These are phyloP conservation scores for Colletotrichum tropicicola DNA, from an alignment of 2,329 filamentous ascomycete species.

Conservation along the genomic window DNA sequence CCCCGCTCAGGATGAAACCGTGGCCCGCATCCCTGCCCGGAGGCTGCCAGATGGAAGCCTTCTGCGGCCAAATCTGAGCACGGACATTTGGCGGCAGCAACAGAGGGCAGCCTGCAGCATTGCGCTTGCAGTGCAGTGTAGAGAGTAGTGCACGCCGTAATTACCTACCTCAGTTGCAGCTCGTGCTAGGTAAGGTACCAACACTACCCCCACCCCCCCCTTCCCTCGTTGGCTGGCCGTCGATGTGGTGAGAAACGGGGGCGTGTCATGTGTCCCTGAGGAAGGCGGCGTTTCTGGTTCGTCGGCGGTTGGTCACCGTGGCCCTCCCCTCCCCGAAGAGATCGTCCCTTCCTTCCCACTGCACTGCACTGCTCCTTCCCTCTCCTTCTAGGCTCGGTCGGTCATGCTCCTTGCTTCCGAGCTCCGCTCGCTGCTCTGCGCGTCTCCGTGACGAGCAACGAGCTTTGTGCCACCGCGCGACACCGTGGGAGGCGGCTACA, in stretches of 20 bases:
- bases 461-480: neutral
- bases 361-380: neutral
- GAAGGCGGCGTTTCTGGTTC: too few species aligned
- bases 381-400: slow-evolving; percentile 21
- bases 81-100: slow-evolving; percentile 26
- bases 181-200: too few species aligned
- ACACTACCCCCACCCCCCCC: too few species aligned
- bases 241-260: too few species aligned
- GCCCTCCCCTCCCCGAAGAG: neutral
- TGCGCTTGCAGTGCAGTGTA: slow-evolving; percentile 1
- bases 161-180: too few species aligned
- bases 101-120: neutral
- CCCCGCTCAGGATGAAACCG: slow-evolving; percentile 30
- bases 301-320: too few species aligned
- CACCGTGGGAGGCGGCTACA: too few species aligned
- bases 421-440: neutral
- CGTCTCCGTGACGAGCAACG: neutral
- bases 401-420: slow-evolving; percentile 24
- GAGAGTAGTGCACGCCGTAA: too few species aligned
- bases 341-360: neutral
- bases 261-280: too few species aligned
- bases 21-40: slow-evolving; percentile 21
- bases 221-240: too few species aligned
- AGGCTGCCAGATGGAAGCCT: slow-evolving; percentile 25
- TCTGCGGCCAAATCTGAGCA: slow-evolving; percentile 29